phyloP scores from a whole-genome alignment of 192 early-diverging fungal species.

The Pilaira anomala region DNA sequence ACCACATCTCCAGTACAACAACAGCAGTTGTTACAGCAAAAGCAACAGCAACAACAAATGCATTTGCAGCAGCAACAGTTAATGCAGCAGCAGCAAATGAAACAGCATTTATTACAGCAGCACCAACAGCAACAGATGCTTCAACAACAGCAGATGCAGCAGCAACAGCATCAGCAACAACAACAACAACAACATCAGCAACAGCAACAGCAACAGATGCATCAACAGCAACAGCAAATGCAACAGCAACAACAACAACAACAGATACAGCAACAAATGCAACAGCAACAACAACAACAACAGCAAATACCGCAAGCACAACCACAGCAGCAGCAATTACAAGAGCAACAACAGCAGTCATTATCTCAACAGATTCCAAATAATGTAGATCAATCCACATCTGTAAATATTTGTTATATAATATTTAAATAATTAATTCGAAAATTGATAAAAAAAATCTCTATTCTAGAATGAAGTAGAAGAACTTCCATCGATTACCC shows the following conservation, averaged over 20 bases:
- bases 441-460: neutral
- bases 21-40: slow-evolving; percentile 2
- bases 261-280: neutral
- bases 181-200: neutral
- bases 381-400: neutral
- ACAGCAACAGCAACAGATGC: neutral
- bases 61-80: neutral
- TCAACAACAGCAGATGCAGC: neutral
- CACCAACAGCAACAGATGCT: neutral
- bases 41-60: neutral
- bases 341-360: neutral
- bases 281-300: slow-evolving; percentile 1
- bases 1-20: slow-evolving; percentile 3
- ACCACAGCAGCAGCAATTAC: neutral
- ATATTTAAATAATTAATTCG: neutral
- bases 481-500: slow-evolving; percentile 4
- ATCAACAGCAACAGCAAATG: neutral
- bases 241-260: slow-evolving; percentile 2
- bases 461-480: neutral
- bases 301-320: neutral
- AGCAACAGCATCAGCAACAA: neutral
- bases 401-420: neutral
- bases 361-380: neutral
- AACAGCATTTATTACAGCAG: slow-evolving; percentile 3
- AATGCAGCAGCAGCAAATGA: neutral